These are phyloP conservation scores for Acanthamoeba culbertsoni DNA, from an alignment of 208 protist species.

Conservation along the genomic window DNA sequence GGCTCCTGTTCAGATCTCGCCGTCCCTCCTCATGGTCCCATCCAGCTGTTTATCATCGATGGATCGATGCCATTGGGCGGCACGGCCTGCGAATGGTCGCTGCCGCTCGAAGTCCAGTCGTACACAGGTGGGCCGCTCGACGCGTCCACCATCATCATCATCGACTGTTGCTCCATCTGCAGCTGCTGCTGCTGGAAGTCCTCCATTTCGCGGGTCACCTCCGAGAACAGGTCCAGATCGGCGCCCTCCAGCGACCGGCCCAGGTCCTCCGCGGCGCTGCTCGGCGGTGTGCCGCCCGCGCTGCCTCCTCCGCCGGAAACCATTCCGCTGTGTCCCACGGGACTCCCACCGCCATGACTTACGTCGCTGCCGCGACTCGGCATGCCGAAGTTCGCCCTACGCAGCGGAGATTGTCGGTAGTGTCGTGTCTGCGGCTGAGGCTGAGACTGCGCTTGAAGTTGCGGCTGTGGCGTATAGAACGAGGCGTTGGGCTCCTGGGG, in stretches of 20 bases:
- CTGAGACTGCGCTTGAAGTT: neutral
- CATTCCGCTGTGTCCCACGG: too few species aligned
- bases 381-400: neutral
- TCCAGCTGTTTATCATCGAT: neutral
- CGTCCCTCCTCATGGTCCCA: too few species aligned
- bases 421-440: neutral
- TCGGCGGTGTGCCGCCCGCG: neutral
- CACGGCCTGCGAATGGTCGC: neutral
- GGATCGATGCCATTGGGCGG: neutral
- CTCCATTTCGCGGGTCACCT: slow-evolving; percentile 13
- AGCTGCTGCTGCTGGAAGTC: neutral
- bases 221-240: neutral
- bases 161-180: too few species aligned
- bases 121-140: neutral
- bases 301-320: neutral
- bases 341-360: too few species aligned
- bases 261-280: neutral
- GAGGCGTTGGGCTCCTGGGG: neutral
- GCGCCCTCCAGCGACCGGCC: neutral
- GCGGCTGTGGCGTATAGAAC: neutral
- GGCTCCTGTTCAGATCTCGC: too few species aligned
- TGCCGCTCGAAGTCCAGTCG: neutral
- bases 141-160: neutral
- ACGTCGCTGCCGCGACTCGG: too few species aligned
- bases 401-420: neutral